Evolutionary conservation across 2,329 filamentous ascomycete genomes (phyloP).

Genomic region (Penicillium concentricum): DNA sequence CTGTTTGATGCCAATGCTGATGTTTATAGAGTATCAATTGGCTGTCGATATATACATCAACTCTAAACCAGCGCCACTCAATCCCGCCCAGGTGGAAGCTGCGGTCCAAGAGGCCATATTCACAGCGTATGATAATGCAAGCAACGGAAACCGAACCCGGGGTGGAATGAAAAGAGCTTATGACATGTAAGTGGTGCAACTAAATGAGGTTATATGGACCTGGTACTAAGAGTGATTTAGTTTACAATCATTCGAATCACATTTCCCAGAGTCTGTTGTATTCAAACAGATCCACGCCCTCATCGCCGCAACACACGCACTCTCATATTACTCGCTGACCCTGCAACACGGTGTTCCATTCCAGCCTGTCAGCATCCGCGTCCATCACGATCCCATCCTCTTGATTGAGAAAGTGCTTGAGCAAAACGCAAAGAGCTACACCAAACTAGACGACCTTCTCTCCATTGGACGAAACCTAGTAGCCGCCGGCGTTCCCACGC

Average conservation of each 20-base stretch:
- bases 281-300: constrained; percentile 52
- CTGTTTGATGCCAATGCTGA: constrained; percentile 13
- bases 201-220: not conserved
- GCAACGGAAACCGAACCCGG: constrained; percentile 62
- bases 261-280: constrained; percentile 41
- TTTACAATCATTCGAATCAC: constrained; percentile 43
- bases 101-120: constrained; percentile 54
- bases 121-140: constrained; percentile 62
- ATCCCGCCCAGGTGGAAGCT: constrained; percentile 50
- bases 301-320: constrained; percentile 60
- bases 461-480: constrained; percentile 61
- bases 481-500: constrained; percentile 42
- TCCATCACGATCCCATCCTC: constrained; percentile 59
- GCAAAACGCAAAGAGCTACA: constrained; percentile 62
- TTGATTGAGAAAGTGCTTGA: constrained; percentile 60
- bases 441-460: constrained; percentile 63
- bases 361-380: constrained; percentile 65
- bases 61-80: constrained; percentile 37
- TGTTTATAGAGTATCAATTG: constrained; percentile 39
- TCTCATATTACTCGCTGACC: constrained; percentile 65
- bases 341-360: constrained; percentile 65
- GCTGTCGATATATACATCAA: constrained; percentile 43
- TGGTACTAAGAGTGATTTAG: constrained; percentile 22
- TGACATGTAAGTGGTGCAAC: constrained; percentile 50
- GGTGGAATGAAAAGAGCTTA: constrained; percentile 62